Conservation (phyloP, 768 basidiomycete species). For the Suillus hirtellus region DNA sequence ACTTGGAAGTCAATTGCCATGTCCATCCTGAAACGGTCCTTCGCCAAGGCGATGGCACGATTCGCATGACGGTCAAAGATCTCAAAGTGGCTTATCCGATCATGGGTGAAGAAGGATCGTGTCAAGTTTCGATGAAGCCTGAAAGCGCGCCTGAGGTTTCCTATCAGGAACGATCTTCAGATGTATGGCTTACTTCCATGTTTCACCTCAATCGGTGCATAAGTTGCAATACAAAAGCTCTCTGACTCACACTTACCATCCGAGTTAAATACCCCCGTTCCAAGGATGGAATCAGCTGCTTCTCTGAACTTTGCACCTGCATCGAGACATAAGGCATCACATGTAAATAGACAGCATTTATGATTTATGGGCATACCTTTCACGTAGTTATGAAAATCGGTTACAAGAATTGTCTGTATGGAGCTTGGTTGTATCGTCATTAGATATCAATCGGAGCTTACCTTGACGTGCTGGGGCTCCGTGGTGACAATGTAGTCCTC, state of each 20-base stretch:
- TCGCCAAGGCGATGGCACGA: slow-evolving; percentile 44
- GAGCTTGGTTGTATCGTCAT: neutral
- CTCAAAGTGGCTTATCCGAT: slow-evolving; percentile 62
- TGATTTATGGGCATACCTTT: too few relatives aligned
- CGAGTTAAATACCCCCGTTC: slow-evolving; percentile 57
- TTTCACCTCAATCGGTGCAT: slow-evolving; percentile 45
- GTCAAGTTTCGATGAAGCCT: slow-evolving; percentile 68
- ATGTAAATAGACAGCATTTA: neutral
- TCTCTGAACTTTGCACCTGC: slow-evolving; percentile 35
- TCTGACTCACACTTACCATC: slow-evolving; percentile 36
- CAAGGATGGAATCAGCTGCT: slow-evolving; percentile 38
- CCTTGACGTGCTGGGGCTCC: slow-evolving; percentile 50
- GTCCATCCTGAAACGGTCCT: slow-evolving; percentile 44
- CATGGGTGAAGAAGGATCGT: slow-evolving; percentile 67
- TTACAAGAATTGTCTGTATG: slow-evolving; percentile 39
- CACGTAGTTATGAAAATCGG: slow-evolving; percentile 34
- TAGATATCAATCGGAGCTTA: slow-evolving; percentile 5
- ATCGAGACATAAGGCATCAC: neutral
- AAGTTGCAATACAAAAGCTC: neutral
- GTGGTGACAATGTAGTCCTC: slow-evolving; percentile 49
- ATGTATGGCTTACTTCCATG: slow-evolving; percentile 58
- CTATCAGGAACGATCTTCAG: neutral
- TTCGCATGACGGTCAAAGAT: slow-evolving; percentile 58
- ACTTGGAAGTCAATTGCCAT: slow-evolving; percentile 53
- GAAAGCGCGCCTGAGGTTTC: neutral